These are phyloP conservation scores for Rheum nobile DNA, from an alignment of 148 eudicot genomes.

Conservation along the genomic window DNA sequence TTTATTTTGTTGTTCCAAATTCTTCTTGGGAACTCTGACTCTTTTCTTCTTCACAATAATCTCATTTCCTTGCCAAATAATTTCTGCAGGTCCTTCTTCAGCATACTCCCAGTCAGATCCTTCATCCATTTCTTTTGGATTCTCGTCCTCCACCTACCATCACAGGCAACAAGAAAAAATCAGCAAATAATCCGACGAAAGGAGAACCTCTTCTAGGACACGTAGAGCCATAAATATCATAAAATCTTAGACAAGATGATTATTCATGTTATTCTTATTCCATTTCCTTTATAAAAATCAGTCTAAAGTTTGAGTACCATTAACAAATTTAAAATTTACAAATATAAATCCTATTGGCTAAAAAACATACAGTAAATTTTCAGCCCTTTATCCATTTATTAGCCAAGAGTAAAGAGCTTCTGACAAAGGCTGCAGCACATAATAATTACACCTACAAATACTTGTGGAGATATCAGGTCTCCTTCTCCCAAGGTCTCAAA, in stretches of 20 bases:
- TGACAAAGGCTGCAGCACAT: neutral
- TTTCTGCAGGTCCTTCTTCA: conserved; percentile 95
- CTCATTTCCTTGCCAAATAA: conserved; percentile 96
- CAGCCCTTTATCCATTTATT: neutral
- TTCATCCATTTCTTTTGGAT: conserved; percentile 30
- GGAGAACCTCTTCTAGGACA: neutral
- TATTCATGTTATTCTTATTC: neutral
- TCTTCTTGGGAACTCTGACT: conserved; percentile 70
- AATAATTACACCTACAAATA: neutral
- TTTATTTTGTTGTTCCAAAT: conserved; percentile 15
- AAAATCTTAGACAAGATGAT: neutral
- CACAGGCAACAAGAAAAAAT: conserved; percentile 7
- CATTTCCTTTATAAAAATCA: neutral
- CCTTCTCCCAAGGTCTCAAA: neutral
- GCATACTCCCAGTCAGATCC: conserved; percentile 73
- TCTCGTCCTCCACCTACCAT: conserved; percentile 38
- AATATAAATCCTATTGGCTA: neutral
- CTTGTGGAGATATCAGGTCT: neutral
- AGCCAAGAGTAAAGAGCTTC: neutral
- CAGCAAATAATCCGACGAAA: neutral
- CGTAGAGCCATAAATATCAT: neutral
- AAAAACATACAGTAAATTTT: neutral
- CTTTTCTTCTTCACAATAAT: conserved; percentile 90
- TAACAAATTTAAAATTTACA: neutral
- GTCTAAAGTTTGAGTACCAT: neutral